Evolutionary conservation across 2,329 filamentous ascomycete species (phyloP).

Genomic region (Penicillium sp.): DNA sequence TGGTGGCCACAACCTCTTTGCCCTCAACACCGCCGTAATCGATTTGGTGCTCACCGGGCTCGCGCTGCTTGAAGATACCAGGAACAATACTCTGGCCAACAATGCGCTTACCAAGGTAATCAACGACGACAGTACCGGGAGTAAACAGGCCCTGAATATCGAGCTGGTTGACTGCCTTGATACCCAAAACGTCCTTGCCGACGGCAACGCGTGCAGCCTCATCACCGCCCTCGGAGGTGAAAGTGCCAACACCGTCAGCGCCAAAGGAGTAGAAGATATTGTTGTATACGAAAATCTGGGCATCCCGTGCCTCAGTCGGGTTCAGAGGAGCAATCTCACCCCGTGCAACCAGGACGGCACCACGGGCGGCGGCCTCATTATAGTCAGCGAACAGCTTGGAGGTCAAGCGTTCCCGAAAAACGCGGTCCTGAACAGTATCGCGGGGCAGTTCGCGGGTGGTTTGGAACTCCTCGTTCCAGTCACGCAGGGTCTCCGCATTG

Average conservation of each 20-base stretch:
- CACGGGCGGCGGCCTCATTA: constrained; percentile 88
- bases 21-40: constrained; percentile 98
- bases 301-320: constrained; percentile 86
- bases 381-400: constrained; percentile 98
- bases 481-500: constrained; percentile 87
- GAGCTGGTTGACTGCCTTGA: constrained; percentile 92
- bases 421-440: constrained; percentile 89
- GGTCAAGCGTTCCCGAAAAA: constrained; percentile 89
- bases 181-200: constrained; percentile 92
- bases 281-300: constrained; percentile 99
- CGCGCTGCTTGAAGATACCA: constrained; percentile 97
- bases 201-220: constrained; percentile 94
- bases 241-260: constrained; percentile 94
- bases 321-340: constrained; percentile 93
- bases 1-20: constrained; percentile 88
- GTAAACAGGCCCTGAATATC: constrained; percentile 94
- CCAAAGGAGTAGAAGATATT: constrained; percentile 99
- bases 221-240: constrained; percentile 92
- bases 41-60: constrained; percentile 96
- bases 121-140: constrained; percentile 91
- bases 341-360: constrained; percentile 85
- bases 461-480: constrained; percentile 99
- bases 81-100: constrained; percentile 98
- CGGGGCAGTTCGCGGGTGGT: constrained; percentile 92
- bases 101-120: constrained; percentile 95